Evolutionary conservation across 352 stramenopile species (phyloP).

Genomic region (Globisporangium spiculum): DNA sequence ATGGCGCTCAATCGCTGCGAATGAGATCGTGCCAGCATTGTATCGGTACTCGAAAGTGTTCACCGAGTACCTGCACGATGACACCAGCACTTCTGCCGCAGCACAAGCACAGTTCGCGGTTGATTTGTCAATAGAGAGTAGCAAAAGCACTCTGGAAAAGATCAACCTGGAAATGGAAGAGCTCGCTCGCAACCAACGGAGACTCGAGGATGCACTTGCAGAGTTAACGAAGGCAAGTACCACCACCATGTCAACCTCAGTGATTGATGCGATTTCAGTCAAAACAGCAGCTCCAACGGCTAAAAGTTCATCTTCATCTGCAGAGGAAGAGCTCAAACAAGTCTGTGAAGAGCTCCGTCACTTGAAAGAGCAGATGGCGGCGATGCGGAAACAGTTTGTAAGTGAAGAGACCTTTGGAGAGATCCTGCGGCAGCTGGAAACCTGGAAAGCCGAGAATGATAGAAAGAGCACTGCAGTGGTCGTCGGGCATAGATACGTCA

Average conservation of each 20-base stretch:
- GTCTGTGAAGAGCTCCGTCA: conserved; percentile 36
- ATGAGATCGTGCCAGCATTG: conserved; percentile 39
- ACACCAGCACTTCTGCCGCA: conserved; percentile 21
- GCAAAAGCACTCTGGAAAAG: neutral
- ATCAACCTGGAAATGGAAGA: conserved; percentile 38
- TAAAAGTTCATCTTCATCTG: neutral
- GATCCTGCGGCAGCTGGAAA: conserved; percentile 36
- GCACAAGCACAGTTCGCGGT: conserved; percentile 22
- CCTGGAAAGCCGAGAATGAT: conserved; percentile 32
- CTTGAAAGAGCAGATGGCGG: conserved; percentile 33
- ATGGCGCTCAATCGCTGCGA: conserved; percentile 26
- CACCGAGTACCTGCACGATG: conserved; percentile 40
- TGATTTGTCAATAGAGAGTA: conserved; percentile 16
- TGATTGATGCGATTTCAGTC: neutral
- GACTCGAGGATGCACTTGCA: conserved; percentile 28
- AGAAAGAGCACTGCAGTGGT: conserved; percentile 19
- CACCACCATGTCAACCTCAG: neutral
- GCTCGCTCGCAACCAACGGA: conserved; percentile 41
- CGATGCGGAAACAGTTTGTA: conserved; percentile 46
- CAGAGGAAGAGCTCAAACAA: conserved; percentile 5
- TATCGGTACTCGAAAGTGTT: conserved; percentile 60
- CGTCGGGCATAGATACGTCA: conserved; percentile 31
- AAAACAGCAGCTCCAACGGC: neutral
- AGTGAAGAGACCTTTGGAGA: conserved; percentile 43
- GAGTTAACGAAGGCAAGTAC: conserved; percentile 15